Conservation (phyloP, 169 alveolate genomes). For the Perkinsus marinus region DNA sequence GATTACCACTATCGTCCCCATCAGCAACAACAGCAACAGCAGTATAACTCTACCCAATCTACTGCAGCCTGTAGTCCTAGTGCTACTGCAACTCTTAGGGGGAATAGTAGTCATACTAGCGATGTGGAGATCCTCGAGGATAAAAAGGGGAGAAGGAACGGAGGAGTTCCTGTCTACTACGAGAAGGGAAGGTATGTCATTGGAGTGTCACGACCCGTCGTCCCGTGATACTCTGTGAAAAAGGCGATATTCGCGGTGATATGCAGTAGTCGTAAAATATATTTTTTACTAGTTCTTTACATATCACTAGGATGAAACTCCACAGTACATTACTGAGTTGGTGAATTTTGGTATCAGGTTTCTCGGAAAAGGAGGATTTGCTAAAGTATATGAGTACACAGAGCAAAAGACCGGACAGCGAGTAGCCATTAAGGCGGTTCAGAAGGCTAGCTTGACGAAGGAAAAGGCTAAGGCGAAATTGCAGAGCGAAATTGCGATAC, state of each 20-base stretch:
- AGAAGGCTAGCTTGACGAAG: conserved; percentile 48
- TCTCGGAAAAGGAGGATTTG: conserved; percentile 69
- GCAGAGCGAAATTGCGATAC: conserved; percentile 53
- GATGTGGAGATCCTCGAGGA: conserved; percentile 4
- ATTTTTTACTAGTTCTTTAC: no score
- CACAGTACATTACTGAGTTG: neutral
- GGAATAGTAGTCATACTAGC: neutral
- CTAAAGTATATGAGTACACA: conserved; percentile 43
- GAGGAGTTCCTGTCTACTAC: conserved; percentile 2
- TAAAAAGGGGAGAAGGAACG: neutral
- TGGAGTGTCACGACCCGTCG: no score
- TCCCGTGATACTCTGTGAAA: no score
- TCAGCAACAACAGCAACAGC: neutral
- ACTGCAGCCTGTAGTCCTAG: neutral
- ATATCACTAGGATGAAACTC: no score
- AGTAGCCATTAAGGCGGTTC: conserved; percentile 55
- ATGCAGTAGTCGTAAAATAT: no score
- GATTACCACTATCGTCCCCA: neutral
- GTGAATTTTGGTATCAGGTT: neutral
- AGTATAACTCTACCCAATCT: neutral
- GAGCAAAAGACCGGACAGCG: conserved; percentile 34
- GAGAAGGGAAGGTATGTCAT: conserved; percentile 8
- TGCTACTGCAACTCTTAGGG: neutral
- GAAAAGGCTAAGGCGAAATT: conserved; percentile 54
- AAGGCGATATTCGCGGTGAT: no score